Base-by-base conservation (phyloP, 352 stramenopile species). In the Phytophthora megakarya region DNA sequence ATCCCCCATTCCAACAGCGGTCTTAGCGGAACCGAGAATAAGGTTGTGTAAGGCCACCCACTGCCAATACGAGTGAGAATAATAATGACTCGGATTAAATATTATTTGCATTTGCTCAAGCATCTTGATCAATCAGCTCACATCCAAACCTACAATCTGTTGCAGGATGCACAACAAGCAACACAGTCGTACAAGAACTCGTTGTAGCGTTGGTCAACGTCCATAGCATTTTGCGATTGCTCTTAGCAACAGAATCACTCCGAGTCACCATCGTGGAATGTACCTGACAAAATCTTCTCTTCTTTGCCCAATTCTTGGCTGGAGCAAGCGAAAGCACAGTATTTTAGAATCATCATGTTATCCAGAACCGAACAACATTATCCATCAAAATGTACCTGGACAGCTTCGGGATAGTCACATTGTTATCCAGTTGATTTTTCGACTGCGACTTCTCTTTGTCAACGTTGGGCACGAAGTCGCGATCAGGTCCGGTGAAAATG, bases 231-330 rank as follows among this genome's bases (percentile, higher is more conserved):
- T 35, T 35, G 3, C 1, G 3, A 35, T 7, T 35, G 30, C 30
- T 9, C 3, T 15, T 12, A 35, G 8, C 30, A 35, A 35, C 8
- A 11, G 30, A 32, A 25, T 77, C 69, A 88, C 60, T 88, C 79
- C 0, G 79, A 88, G 54, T 88, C 79, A 25, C 79, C 79, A 42
- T 88, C 79, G 52, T 88, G 79, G 53, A 86, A 88, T 25, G 77
- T 86, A 28, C 79, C 79, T 16, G 72, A 74, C 28, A 88, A 54
- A 46, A 88, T 88, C 37, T 85, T 88, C 32, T 88, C 79, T 68
- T 88, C 79, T 52, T 88, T 88, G 35, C 73, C 74, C 32, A 75
- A 50, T 21, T 85, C 76, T 77, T 82, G 67, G 53, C 68, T 81
- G 43, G 18, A 55, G 22, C 22, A 32, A 39, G 33, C 22, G 38